Evolutionary conservation across 306 rosid species (phyloP), one percentile per base, ranked within the genome.

Genomic region (Lotus japonicus): DNA sequence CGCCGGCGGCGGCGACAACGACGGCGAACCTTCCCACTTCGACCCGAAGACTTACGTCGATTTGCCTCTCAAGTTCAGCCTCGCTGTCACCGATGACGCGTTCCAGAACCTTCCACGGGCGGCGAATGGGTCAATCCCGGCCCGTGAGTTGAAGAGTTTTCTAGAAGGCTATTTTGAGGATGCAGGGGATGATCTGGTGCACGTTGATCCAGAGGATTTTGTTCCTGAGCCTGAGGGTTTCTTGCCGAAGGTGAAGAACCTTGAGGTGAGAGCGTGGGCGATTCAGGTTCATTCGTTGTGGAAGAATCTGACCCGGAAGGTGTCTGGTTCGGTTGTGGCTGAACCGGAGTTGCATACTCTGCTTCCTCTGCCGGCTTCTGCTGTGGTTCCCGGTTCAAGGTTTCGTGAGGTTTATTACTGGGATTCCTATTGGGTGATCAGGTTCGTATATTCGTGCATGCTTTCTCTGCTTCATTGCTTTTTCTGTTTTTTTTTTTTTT

Each of bases 371-470:
- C 83, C 85, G 0, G 31, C 14, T 63, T 68, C 77, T 5, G 39
- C 58, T 19, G 57, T 90, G 2, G 72, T 94, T 85, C 97, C 96
- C 0, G 99, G 99, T 4, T 88, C 97, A 0, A 73, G 96, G 16
- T 94, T 94, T 61, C 84, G 85, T 11, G 99, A 94, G 84, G 82
- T 87, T 55, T 94, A 94, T 72, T 94, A 94, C 31, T 94, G 99
- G 99, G 96, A 94, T 81, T 88, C 99, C 10, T 94, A 90, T 58
- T 94, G 99, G 99, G 84, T 86, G 0, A 88, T 90, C 38, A 85
- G 97, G 99, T 88, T 58, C 39, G 58, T 68, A 53, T 38, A 54
- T 68, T 59, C 3, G 7, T 31, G 36, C n/a, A 42, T 11, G 68
- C 11, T 2, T 17, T 9, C 10, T 2, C 10, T 2, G 33, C 8